Conservation (phyloP, 129 eudicot species). For the Solidago caesia region DNA sequence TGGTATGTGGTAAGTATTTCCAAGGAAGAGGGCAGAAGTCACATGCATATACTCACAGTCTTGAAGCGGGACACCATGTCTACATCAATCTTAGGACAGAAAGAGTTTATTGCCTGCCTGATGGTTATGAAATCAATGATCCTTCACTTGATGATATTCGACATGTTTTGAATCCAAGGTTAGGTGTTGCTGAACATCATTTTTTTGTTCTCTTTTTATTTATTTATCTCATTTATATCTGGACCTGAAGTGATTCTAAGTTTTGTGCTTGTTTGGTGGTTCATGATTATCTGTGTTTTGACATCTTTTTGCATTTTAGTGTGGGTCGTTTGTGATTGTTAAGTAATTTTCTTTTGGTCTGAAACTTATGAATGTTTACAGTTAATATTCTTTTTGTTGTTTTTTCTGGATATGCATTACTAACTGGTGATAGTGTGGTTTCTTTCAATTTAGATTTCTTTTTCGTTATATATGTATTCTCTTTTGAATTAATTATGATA, state of each 20-base stretch:
- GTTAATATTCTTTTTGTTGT: neutral
- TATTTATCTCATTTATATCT: neutral
- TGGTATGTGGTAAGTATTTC: constrained; percentile 94
- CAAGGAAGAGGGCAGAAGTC: constrained; percentile 98
- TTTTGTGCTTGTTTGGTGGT: no score
- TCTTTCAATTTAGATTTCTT: neutral
- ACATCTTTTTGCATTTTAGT: neutral
- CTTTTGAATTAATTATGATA: neutral
- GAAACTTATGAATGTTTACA: neutral
- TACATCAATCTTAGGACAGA: constrained; percentile 90
- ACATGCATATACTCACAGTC: constrained; percentile 97
- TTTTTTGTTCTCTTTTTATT: neutral
- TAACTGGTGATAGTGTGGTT: neutral
- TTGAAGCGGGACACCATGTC: constrained; percentile 98
- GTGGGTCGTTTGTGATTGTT: neutral
- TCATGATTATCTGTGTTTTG: neutral
- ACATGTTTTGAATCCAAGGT: constrained; percentile 91
- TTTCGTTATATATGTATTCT: neutral
- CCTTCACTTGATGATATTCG: constrained; percentile 95
- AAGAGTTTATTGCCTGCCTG: constrained; percentile 93
- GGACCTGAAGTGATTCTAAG: no score
- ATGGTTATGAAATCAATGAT: constrained; percentile 92
- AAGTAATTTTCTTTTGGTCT: neutral
- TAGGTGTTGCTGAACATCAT: neutral
- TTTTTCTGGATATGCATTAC: constrained; percentile 3